A percentile compares a stretch with the other conserved stretches of the same genome.
These are phyloP conservation scores for Wickerhamiella sergipiensis DNA, from an alignment of 805 yeast genomes.

Conservation along the genomic window DNA sequence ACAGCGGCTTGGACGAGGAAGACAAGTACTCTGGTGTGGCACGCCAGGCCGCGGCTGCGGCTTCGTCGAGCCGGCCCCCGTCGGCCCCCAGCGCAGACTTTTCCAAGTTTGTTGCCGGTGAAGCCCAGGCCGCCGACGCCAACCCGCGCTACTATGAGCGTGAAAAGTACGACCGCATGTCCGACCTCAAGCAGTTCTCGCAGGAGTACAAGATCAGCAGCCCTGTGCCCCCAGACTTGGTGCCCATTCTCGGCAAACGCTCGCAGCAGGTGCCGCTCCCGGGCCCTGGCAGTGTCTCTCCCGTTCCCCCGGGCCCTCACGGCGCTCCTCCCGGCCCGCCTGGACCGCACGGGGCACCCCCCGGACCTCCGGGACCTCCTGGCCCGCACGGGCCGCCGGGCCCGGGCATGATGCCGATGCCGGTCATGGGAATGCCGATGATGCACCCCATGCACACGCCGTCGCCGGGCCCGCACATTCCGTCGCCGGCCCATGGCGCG, in stretches of 20 bases:
- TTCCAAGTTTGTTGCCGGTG: slow-evolving; percentile 6
- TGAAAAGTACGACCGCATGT: slow-evolving; percentile 23
- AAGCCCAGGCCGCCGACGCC: slow-evolving; percentile 14
- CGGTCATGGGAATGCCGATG: slow-evolving; percentile 11
- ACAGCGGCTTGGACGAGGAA: slow-evolving; percentile 85
- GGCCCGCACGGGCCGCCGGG: too few species aligned
- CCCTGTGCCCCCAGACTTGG: slow-evolving; percentile 46
- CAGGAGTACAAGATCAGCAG: slow-evolving; percentile 56
- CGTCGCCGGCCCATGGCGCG: not conserved
- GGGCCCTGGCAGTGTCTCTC: not conserved
- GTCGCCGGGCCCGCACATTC: slow-evolving; percentile 6
- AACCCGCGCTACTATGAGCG: slow-evolving; percentile 18
- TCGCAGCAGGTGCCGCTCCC: not conserved
- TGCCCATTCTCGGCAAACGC: slow-evolving; percentile 44
- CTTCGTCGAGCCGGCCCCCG: slow-evolving; percentile 32
- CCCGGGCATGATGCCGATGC: slow-evolving; percentile 3
- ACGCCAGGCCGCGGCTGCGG: slow-evolving; percentile 15
- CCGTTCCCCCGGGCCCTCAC: not conserved
- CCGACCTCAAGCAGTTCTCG: slow-evolving; percentile 54
- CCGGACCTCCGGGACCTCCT: too few species aligned
- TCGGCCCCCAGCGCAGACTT: not conserved
- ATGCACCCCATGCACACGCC: slow-evolving; percentile 8
- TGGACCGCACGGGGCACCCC: too few species aligned
- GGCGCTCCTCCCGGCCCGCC: slow-evolving; percentile 1
- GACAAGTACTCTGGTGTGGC: slow-evolving; percentile 86